Evolutionary conservation across 2,329 filamentous ascomycete species (phyloP).

Genomic region (Berkeleyomyces rouxiae): DNA sequence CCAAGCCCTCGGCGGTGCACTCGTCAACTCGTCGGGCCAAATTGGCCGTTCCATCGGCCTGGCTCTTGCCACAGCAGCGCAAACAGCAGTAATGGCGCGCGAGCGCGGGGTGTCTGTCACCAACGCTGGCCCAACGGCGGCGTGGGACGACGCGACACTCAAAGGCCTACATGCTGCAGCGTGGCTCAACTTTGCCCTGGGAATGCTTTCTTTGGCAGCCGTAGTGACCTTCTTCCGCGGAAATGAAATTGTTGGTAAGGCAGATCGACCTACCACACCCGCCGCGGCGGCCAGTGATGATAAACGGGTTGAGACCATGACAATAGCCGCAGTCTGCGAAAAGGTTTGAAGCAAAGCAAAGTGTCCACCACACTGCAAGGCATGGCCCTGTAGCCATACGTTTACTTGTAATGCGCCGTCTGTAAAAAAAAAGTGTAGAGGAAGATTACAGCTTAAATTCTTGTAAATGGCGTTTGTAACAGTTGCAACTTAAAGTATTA

Average conservation of each 20-base stretch:
- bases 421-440: neutral
- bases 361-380: neutral
- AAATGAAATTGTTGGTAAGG: conserved; percentile 32
- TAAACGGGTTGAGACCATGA: neutral
- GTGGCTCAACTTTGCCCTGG: conserved; percentile 37
- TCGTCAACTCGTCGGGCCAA: conserved; percentile 50
- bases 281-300: neutral
- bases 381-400: neutral
- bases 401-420: neutral
- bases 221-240: conserved; percentile 33
- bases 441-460: neutral
- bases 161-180: conserved; percentile 31
- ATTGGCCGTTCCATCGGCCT: conserved; percentile 49
- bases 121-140: conserved; percentile 25
- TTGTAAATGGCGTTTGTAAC: neutral
- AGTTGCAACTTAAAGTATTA: neutral
- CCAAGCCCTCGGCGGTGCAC: conserved; percentile 49
- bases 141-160: conserved; percentile 31
- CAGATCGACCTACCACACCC: neutral
- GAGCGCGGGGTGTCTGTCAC: conserved; percentile 28
- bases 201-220: conserved; percentile 26
- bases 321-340: neutral
- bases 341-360: neutral
- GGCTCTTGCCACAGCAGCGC: conserved; percentile 47
- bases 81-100: conserved; percentile 42